Evolutionary conservation across 2,329 filamentous ascomycete species (phyloP).

Genomic region (Coniochaeta pulveracea): DNA sequence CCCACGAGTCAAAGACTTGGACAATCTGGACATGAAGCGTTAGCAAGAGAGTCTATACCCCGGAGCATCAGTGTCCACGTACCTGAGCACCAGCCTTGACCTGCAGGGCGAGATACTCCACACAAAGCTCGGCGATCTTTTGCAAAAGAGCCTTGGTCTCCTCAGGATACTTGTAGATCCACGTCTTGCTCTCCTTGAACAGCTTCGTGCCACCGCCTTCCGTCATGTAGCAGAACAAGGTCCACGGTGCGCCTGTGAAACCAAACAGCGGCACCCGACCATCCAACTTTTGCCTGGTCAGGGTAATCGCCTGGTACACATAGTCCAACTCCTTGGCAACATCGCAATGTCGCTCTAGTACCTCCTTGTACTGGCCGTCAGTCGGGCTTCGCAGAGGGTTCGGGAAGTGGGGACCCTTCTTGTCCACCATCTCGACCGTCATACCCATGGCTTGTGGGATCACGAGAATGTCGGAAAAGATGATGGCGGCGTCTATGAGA

Average conservation of each 20-base stretch:
- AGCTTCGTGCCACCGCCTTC: constrained; percentile 94
- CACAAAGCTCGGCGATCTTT: constrained; percentile 89
- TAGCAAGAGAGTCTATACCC: constrained; percentile 2
- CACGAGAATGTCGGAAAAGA: constrained; percentile 97
- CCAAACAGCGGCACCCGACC: constrained; percentile 89
- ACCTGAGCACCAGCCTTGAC: constrained; percentile 88
- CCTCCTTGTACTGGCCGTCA: constrained; percentile 70
- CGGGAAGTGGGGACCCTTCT: constrained; percentile 92
- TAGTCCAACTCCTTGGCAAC: constrained; percentile 80
- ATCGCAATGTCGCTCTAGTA: constrained; percentile 71
- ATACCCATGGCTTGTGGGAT: constrained; percentile 98
- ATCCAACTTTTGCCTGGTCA: constrained; percentile 78
- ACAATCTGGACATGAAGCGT: constrained; percentile 47
- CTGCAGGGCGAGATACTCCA: constrained; percentile 87
- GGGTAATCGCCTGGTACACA: constrained; percentile 88
- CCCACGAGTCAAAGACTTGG: constrained; percentile 98
- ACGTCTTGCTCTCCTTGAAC: constrained; percentile 89
- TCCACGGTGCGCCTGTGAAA: constrained; percentile 96
- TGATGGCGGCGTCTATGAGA: constrained; percentile 91
- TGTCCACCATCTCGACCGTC: constrained; percentile 97
- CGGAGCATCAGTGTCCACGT: constrained; percentile 11
- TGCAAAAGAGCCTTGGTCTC: constrained; percentile 72
- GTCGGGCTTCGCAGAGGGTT: constrained; percentile 67
- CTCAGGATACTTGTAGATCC: constrained; percentile 82
- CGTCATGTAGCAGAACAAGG: constrained; percentile 96